Base-by-base conservation (phyloP, 192 early-diverging fungal species). In the Tieghemiomyces parasiticus region DNA sequence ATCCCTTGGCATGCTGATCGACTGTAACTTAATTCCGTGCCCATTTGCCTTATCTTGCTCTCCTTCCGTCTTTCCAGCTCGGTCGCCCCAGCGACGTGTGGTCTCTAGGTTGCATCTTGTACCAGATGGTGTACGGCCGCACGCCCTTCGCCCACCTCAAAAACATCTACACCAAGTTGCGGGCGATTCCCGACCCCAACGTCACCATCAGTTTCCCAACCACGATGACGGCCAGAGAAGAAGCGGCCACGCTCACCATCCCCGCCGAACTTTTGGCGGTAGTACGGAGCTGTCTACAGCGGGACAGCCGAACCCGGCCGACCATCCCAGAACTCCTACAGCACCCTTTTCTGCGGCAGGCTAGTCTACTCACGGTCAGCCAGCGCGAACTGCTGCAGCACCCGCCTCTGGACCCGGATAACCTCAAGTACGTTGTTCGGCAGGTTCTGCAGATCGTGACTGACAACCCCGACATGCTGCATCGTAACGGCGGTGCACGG, bases 71-170 rank as follows among this genome's bases (percentile, higher is more conserved):
- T n/a, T n/a, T n/a, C 16, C 69, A 90, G 76, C 71, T 91, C 19
- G 90, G 90, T 4, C 72, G 85, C 0, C 67, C 92, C 0, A 84
- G 81, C 53, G 93, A 97, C 63, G 84, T 97, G 1, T 90, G 93
- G 93, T 90, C 90, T 0, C 68, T 94, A 10, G 92, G 92, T 16
- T 92, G 91, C 55, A 97, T 97, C 33, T 63, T 95, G 22, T 97
- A 95, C 67, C 86, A 91, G 59, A 83, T 97, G 75, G 78, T 90
- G 8, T 95, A 93, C 61, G 87, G 86, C 0, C 72, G 73, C 9
- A 82, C 91, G 4, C 94, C 92, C 10, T 97, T 95, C 70, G 73
- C 77, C 22, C 74, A 87, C 58, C 65, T 91, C 14, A 48, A 73
- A n/a, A 63, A 72, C 19, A 63, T 84, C 50, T 71, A 73, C 55